Percentiles rank a stretch among this genome's conserved stretches.
These are phyloP conservation scores for Penicillium sp. DNA, from an alignment of 2,329 filamentous ascomycete genomes.

Conservation along the genomic window DNA sequence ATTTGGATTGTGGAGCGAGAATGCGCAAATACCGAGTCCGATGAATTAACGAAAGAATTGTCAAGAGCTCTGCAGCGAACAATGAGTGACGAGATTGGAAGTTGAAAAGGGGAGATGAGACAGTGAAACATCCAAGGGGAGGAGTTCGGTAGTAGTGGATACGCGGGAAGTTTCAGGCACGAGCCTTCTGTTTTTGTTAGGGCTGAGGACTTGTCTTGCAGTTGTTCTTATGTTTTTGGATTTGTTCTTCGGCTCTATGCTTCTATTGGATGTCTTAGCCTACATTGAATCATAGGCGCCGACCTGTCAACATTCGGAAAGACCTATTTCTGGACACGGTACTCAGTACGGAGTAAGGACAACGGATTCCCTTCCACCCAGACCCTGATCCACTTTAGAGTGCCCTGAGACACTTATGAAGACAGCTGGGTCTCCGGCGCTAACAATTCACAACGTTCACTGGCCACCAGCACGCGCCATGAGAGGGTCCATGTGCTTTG, in stretches of 20 bases:
- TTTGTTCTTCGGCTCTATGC: background rate
- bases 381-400: background rate
- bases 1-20: constrained; percentile 19
- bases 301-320: background rate
- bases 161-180: constrained; percentile 8
- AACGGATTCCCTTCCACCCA: background rate
- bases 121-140: constrained; percentile 16
- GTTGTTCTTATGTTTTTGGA: background rate
- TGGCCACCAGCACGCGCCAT: constrained; percentile 4
- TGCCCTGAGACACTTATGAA: background rate
- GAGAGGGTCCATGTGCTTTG: background rate
- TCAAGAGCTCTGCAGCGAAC: background rate
- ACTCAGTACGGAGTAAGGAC: background rate
- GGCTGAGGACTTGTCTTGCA: no score
- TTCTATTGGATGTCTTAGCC: background rate
- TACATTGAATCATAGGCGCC: background rate
- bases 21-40: constrained; percentile 8
- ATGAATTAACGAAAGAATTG: constrained; percentile 9
- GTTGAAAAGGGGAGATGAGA: constrained; percentile 8
- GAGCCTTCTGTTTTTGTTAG: background rate
- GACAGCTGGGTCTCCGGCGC: background rate
- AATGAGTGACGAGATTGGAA: constrained; percentile 6
- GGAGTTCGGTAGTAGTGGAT: constrained; percentile 1
- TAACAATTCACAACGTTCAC: background rate
- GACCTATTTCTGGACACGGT: background rate